Conservation (phyloP, 2,329 filamentous ascomycete species). For the Talaromyces rugulosus region DNA sequence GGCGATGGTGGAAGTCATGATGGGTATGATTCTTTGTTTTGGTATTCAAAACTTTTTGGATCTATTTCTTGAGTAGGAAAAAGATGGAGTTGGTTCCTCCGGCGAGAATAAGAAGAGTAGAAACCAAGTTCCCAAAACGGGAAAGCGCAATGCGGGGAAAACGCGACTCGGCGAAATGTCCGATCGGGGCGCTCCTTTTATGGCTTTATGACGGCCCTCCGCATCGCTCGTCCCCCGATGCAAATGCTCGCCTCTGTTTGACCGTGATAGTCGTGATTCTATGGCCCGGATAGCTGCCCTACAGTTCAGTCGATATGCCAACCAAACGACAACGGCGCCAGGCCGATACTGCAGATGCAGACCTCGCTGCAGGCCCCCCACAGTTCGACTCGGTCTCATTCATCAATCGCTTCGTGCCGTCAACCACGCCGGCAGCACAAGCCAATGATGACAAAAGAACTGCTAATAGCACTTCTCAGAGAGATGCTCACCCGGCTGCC, state of each 20-base stretch:
- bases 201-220: not conserved
- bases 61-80: not conserved
- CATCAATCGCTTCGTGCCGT: not conserved
- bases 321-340: constrained; percentile 6
- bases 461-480: not conserved
- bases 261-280: not conserved
- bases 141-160: constrained; percentile 6
- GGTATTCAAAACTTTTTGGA: not conserved
- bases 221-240: not conserved
- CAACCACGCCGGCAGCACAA: not conserved
- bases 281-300: not conserved
- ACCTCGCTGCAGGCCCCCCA: not conserved
- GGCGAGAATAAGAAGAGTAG: not conserved
- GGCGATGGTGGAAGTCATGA: constrained; percentile 26
- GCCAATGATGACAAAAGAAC: not conserved
- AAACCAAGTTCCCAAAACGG: not conserved
- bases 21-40: not conserved
- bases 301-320: not conserved
- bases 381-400: not conserved
- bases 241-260: not conserved
- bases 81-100: not conserved
- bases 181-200: not conserved
- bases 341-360: constrained; percentile 1
- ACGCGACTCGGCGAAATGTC: not conserved
- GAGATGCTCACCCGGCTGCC: not conserved